Evolutionary conservation across 2,329 filamentous ascomycete species (phyloP).

Genomic region (Rhynchosporium agropyri): DNA sequence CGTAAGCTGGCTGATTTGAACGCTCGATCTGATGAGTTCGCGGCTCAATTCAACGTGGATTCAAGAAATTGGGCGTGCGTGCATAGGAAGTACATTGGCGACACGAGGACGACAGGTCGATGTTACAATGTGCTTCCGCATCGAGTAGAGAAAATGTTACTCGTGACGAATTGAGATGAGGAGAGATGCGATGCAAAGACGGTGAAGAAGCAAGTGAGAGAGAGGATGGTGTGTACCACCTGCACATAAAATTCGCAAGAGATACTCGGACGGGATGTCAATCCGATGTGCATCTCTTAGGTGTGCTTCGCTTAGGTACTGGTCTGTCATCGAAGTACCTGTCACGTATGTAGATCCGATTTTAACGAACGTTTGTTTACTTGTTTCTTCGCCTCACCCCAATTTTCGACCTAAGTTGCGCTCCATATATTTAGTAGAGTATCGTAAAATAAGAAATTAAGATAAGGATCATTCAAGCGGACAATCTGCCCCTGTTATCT

Average conservation of each 20-base stretch:
- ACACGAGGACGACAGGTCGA: not conserved
- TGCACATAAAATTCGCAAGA: not conserved
- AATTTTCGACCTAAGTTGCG: no score
- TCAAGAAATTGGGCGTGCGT: slow-evolving; percentile 17
- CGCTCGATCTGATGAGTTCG: slow-evolving; percentile 10
- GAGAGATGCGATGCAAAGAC: slow-evolving; percentile 3
- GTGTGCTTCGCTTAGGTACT: not conserved
- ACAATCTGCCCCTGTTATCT: no score
- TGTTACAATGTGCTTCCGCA: slow-evolving; percentile 5
- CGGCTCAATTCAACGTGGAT: slow-evolving; percentile 15
- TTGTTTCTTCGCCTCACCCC: not conserved
- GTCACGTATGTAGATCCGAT: no score
- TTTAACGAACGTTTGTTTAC: not conserved
- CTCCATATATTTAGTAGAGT: no score
- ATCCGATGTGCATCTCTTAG: not conserved
- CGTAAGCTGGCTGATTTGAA: slow-evolving; percentile 3
- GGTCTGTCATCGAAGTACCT: no score
- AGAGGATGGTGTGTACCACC: not conserved
- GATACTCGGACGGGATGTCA: not conserved
- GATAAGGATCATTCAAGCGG: no score
- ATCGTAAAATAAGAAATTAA: no score
- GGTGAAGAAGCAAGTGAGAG: not conserved
- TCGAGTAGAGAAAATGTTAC: not conserved
- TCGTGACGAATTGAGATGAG: slow-evolving; percentile 2
- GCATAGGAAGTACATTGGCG: slow-evolving; percentile 13